Conservation (phyloP, 2,329 filamentous ascomycete genomes). For the Xylariomycetidae sp. region DNA sequence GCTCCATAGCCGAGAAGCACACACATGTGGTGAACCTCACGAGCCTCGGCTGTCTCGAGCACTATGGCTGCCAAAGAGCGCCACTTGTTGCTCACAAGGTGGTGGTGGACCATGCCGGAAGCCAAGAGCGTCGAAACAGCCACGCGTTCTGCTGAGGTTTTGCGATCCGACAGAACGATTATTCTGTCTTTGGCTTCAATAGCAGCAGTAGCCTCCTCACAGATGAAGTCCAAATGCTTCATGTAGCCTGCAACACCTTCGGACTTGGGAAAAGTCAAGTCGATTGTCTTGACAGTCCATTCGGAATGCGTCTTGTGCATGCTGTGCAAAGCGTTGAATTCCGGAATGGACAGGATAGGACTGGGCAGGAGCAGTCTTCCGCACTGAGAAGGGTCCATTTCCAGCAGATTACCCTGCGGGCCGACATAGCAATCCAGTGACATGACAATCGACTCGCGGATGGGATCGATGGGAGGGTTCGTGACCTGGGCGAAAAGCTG, state of each 20-base stretch:
- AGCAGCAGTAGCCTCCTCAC: conserved; percentile 75
- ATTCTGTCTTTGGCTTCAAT: conserved; percentile 81
- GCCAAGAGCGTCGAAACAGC: conserved; percentile 82
- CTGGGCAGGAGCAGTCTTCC: conserved; percentile 80
- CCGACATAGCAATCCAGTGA: conserved; percentile 94
- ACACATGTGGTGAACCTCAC: conserved; percentile 98
- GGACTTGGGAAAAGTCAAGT: conserved; percentile 87
- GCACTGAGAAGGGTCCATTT: conserved; percentile 90
- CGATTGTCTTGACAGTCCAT: conserved; percentile 87
- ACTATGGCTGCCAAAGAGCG: conserved; percentile 81
- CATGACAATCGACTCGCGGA: conserved; percentile 97
- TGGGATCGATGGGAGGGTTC: conserved; percentile 95
- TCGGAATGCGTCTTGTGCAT: conserved; percentile 67
- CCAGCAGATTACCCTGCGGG: conserved; percentile 88
- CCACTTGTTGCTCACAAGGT: conserved; percentile 94
- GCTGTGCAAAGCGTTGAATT: conserved; percentile 83
- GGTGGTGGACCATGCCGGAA: conserved; percentile 91
- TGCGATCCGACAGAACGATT: conserved; percentile 84
- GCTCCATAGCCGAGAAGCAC: conserved; percentile 95
- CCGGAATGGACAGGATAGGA: conserved; percentile 81
- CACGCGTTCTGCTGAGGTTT: conserved; percentile 76
- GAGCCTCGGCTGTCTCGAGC: conserved; percentile 89
- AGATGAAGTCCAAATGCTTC: conserved; percentile 82
- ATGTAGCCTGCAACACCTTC: conserved; percentile 81
- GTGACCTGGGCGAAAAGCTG: conserved; percentile 97